Evolutionary conservation across 2,329 filamentous ascomycete genomes (phyloP).

Genomic region (Juglanconis juglandina): DNA sequence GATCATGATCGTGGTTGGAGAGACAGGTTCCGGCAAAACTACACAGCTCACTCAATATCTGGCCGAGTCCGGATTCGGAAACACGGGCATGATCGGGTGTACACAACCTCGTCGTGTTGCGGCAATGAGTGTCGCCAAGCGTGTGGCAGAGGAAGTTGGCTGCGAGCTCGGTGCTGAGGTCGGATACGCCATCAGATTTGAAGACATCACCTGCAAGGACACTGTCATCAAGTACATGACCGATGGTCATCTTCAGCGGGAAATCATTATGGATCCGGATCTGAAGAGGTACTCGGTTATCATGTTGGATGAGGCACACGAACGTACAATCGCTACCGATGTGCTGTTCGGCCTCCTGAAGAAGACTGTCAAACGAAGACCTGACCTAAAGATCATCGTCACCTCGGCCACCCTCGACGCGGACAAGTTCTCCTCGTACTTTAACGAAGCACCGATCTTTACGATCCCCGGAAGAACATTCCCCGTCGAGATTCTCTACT

Average conservation of each 20-base stretch:
- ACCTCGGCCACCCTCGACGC: slow-evolving; percentile 95
- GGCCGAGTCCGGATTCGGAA: slow-evolving; percentile 85
- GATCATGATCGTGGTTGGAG: slow-evolving; percentile 90
- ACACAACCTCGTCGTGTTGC: slow-evolving; percentile 96
- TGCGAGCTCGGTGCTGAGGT: slow-evolving; percentile 88
- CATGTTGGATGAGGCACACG: slow-evolving; percentile 97
- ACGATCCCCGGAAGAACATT: slow-evolving; percentile 93
- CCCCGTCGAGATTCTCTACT: slow-evolving; percentile 95
- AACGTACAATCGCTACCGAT: slow-evolving; percentile 92
- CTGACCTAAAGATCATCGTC: slow-evolving; percentile 91
- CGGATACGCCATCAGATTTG: slow-evolving; percentile 96
- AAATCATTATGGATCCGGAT: slow-evolving; percentile 89
- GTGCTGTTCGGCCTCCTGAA: slow-evolving; percentile 92
- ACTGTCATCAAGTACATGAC: slow-evolving; percentile 99
- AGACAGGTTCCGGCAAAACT: slow-evolving; percentile 96
- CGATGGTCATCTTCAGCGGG: slow-evolving; percentile 94
- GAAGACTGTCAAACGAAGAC: slow-evolving; percentile 80
- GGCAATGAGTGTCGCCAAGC: slow-evolving; percentile 95
- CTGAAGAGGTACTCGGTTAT: slow-evolving; percentile 89
- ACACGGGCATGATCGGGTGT: slow-evolving; percentile 87
- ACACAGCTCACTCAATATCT: slow-evolving; percentile 95
- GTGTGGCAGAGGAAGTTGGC: slow-evolving; percentile 93
- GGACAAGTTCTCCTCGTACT: slow-evolving; percentile 95
- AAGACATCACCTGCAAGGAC: slow-evolving; percentile 81
- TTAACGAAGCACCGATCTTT: slow-evolving; percentile 93